Base-by-base conservation (phyloP, 139 green algal genomes). In the Micractinium sp. region DNA sequence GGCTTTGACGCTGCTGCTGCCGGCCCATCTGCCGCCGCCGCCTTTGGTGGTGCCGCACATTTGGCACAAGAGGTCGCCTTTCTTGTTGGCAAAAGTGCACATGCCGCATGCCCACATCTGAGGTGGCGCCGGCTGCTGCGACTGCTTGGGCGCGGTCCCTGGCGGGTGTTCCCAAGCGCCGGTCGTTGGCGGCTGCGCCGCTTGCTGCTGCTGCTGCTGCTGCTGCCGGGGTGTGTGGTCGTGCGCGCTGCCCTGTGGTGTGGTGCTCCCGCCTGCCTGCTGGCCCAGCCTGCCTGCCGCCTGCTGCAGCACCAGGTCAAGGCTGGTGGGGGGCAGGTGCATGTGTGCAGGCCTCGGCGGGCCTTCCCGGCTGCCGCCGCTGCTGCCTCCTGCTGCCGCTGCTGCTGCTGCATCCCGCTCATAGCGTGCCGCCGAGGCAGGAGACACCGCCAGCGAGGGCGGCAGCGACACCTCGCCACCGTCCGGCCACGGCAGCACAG, bases 81-180 rank as follows among this genome's bases (percentile, higher is more conserved):
- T 41, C 12, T 36, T 14, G 67, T 92, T 92, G 3, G 76, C 61
- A 76, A 88, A 87, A 16, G 89, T 90, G 83, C 89, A 92, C 33
- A 73, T 60, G 29, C 29, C 3, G 76, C 89, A 92, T 3, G 84
- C 31, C 89, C 89, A 92, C 1, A 13, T 63, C 20, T 13, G 56
- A 29, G 33, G n/a, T 0, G 71, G 29, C 20, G 47, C 18, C 47
- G 20, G 47, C 85, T n/a, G 84, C 27, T 31, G 38, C 47, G 20
- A 31, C 85, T n/a, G 84, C 27, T 31, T 22, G 25, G 27, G 67
- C 4, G 4, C 20, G 3, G 3, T 35, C 36, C 60, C 20, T 38
- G n/a, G 3, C 35, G 35, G 82, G 82, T 20, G 16, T 25, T 14
- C 82, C 80, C 27, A 2, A 39, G 13, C 53, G 16, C 35, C 38